phyloP scores from a whole-genome alignment of 257 asterid genomes.

The Nicotiana benthamiana region DNA sequence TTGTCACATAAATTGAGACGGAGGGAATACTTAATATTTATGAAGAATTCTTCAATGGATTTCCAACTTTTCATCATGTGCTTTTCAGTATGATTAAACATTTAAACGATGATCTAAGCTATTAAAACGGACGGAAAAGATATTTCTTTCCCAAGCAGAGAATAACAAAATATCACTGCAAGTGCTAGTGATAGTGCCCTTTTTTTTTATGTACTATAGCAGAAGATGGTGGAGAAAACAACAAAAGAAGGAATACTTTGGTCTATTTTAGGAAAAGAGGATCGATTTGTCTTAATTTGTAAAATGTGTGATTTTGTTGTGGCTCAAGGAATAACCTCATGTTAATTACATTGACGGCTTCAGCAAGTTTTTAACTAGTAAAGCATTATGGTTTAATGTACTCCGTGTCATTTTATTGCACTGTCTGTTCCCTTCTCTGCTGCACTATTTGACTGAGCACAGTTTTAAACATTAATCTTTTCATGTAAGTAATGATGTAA shows the following conservation, averaged over 20 bases:
- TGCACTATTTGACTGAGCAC: background rate
- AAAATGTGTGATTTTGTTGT: background rate
- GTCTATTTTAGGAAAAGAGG: background rate
- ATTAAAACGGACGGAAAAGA: background rate
- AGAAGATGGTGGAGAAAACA: background rate
- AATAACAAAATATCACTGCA: background rate
- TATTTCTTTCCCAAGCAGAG: background rate
- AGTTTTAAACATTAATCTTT: background rate
- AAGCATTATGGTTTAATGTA: background rate
- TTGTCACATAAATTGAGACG: too few species aligned
- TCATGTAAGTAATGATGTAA: too few species aligned
- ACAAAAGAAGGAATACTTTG: background rate
- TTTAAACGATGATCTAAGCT: background rate
- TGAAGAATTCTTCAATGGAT: background rate
- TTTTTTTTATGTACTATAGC: background rate
- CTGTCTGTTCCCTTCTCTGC: background rate
- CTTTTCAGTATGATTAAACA: background rate
- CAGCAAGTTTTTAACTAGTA: background rate
- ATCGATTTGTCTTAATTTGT: background rate
- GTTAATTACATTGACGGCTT: background rate
- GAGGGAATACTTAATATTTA: background rate
- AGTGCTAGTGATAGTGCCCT: background rate
- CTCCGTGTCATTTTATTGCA: background rate
- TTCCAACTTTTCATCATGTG: background rate
- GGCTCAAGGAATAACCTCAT: background rate